phyloP scores from a whole-genome alignment of 1,139 yeast genomes.

The Geotrichum carabidarum region DNA sequence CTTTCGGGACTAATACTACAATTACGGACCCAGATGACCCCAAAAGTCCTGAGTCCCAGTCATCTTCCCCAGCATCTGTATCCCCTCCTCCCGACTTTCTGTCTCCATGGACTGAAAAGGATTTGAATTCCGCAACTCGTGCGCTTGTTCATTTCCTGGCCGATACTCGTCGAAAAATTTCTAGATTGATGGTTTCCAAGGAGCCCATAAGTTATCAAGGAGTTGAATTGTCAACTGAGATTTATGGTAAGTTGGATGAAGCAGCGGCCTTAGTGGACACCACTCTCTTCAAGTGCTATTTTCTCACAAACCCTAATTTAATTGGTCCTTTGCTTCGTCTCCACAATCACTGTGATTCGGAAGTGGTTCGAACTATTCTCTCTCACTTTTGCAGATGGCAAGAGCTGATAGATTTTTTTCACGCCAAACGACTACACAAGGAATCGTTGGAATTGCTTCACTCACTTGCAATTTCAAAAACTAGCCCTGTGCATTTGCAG shows the following conservation, averaged over 20 bases:
- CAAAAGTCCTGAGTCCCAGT: neutral
- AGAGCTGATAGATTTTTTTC: slow-evolving; percentile 78
- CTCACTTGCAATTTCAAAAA: slow-evolving; percentile 25
- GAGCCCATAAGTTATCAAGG: slow-evolving; percentile 30
- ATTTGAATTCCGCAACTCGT: slow-evolving; percentile 43
- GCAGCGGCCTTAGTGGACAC: slow-evolving; percentile 66
- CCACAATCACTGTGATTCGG: slow-evolving; percentile 65
- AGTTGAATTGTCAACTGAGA: slow-evolving; percentile 27
- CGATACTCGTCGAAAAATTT: slow-evolving; percentile 47
- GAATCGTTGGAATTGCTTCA: slow-evolving; percentile 62
- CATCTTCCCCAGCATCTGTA: neutral
- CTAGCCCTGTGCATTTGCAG: slow-evolving; percentile 24
- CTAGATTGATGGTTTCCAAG: slow-evolving; percentile 27
- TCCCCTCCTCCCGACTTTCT: slow-evolving; percentile 22
- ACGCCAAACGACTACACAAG: slow-evolving; percentile 55
- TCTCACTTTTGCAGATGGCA: slow-evolving; percentile 49
- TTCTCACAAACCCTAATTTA: slow-evolving; percentile 60
- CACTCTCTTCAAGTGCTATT: slow-evolving; percentile 68
- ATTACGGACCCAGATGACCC: neutral
- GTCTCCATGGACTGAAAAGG: slow-evolving; percentile 23
- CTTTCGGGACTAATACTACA: neutral
- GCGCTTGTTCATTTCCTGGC: slow-evolving; percentile 53
- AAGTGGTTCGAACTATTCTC: slow-evolving; percentile 55
- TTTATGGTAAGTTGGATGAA: slow-evolving; percentile 17
- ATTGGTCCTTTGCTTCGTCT: slow-evolving; percentile 79